phyloP scores from a whole-genome alignment of 2,329 filamentous ascomycete genomes.

The Aureobasidium sp. region DNA sequence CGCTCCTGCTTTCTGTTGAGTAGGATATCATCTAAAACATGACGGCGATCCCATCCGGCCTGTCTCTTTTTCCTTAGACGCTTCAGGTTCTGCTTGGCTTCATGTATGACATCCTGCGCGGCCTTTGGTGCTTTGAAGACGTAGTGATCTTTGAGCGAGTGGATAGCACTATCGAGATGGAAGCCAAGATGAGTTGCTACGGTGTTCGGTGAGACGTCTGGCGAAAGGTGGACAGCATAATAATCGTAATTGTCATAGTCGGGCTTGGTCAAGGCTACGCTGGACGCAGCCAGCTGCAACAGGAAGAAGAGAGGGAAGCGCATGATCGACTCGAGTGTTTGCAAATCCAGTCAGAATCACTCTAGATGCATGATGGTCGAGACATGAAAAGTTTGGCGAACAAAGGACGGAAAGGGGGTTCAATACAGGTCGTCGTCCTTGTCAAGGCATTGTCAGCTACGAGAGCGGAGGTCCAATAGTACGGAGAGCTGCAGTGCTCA shows the following conservation, averaged over 20 bases:
- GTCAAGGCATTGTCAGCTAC: not conserved
- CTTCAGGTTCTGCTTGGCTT: conserved; percentile 46
- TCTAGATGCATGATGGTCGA: conserved; percentile 3
- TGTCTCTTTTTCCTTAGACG: conserved; percentile 57
- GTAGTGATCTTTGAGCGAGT: conserved; percentile 72
- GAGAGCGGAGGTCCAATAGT: not conserved
- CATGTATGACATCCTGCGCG: conserved; percentile 46
- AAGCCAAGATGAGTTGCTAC: conserved; percentile 69
- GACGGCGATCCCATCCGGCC: conserved; percentile 34
- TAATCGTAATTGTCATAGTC: conserved; percentile 75
- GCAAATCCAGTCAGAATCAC: not conserved
- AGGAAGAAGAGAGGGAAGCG: conserved; percentile 7
- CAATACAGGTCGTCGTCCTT: not conserved
- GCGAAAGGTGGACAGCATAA: conserved; percentile 80
- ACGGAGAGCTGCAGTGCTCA: not conserved
- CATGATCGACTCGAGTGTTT: conserved; percentile 5
- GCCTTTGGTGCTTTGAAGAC: conserved; percentile 66
- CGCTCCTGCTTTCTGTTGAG: conserved; percentile 72
- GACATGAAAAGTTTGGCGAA: not conserved
- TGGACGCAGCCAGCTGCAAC: conserved; percentile 12
- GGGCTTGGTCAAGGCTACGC: conserved; percentile 18
- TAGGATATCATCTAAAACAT: conserved; percentile 65
- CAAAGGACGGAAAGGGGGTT: conserved; percentile 12
- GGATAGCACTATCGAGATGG: conserved; percentile 71
- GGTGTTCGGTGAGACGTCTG: conserved; percentile 56